phyloP scores from a whole-genome alignment of 768 basidiomycete genomes.

The Phaeotremella skinneri region DNA sequence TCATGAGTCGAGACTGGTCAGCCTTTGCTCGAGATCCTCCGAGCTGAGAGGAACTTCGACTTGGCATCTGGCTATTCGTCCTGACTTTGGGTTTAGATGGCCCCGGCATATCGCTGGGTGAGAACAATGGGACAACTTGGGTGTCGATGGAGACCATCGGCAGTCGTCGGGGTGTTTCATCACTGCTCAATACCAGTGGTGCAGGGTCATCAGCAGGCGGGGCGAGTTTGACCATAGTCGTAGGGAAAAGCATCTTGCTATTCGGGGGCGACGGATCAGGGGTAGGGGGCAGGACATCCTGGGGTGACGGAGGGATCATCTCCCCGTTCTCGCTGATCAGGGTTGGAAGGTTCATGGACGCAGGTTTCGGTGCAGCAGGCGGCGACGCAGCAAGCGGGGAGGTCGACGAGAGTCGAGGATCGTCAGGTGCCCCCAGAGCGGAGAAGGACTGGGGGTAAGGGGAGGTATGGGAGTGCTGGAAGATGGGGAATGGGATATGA shows the following conservation, averaged over 20 bases:
- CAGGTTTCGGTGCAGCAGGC: slow-evolving; percentile 31
- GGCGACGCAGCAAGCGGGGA: slow-evolving; percentile 13
- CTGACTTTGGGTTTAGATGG: slow-evolving; percentile 6
- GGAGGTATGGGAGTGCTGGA: slow-evolving; percentile 42
- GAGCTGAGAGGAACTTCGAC: background rate
- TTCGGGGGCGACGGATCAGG: slow-evolving; percentile 35
- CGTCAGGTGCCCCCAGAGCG: slow-evolving; percentile 34
- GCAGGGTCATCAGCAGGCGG: slow-evolving; percentile 32
- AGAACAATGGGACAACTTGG: slow-evolving; percentile 3
- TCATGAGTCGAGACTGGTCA: slow-evolving; percentile 22
- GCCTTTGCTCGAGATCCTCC: slow-evolving; percentile 15
- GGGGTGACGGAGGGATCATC: background rate
- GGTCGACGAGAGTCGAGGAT: background rate
- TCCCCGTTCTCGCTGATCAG: slow-evolving; percentile 11
- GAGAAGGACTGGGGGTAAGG: slow-evolving; percentile 43
- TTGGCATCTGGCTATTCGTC: slow-evolving; percentile 4
- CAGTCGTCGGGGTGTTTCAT: slow-evolving; percentile 10
- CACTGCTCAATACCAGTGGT: background rate
- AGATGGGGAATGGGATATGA: slow-evolving; percentile 31
- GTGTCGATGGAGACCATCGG: slow-evolving; percentile 16
- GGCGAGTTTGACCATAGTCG: slow-evolving; percentile 39
- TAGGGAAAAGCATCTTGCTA: slow-evolving; percentile 30
- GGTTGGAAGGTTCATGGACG: slow-evolving; percentile 17
- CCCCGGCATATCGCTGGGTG: background rate
- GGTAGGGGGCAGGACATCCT: slow-evolving; percentile 27